Evolutionary conservation across 2,329 filamentous ascomycete genomes (phyloP).

Genomic region (Torrubiella hemipterigena): DNA sequence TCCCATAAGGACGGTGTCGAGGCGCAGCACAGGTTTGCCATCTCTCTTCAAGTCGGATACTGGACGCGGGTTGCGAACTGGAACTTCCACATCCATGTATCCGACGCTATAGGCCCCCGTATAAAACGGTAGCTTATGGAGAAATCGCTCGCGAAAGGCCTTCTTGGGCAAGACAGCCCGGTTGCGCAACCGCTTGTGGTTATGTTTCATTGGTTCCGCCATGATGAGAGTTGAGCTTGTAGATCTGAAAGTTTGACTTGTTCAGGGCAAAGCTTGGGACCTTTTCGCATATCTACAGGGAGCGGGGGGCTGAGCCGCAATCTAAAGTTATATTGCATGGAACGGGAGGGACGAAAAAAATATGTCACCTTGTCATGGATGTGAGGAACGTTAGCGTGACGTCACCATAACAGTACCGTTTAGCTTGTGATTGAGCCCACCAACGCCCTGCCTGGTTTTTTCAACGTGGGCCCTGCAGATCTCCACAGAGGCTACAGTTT

Average conservation of each 20-base stretch:
- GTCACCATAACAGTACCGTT: too few species aligned
- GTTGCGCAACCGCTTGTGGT: not conserved
- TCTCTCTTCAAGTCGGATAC: conserved; percentile 28
- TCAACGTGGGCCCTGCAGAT: too few species aligned
- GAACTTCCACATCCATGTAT: conserved; percentile 55
- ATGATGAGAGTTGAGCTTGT: not conserved
- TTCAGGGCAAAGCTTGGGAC: not conserved
- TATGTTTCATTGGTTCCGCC: not conserved
- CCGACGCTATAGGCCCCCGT: conserved; percentile 57
- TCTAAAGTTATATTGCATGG: too few species aligned
- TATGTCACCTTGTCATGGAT: too few species aligned
- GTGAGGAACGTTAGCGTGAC: too few species aligned
- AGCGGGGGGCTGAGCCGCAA: too few species aligned
- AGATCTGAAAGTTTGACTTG: not conserved
- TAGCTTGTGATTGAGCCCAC: too few species aligned
- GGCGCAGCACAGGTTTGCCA: conserved; percentile 24
- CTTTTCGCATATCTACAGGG: too few species aligned
- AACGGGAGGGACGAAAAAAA: too few species aligned
- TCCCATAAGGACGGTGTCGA: conserved; percentile 48
- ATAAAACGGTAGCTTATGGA: conserved; percentile 44
- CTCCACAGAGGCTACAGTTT: too few species aligned
- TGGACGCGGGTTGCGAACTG: conserved; percentile 28
- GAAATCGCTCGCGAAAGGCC: conserved; percentile 23
- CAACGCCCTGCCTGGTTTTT: too few species aligned
- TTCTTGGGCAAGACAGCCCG: conserved; percentile 11